Evolutionary conservation across 164 flowering plant species (phyloP).

Genomic region (Euptelea pleiosperma): DNA sequence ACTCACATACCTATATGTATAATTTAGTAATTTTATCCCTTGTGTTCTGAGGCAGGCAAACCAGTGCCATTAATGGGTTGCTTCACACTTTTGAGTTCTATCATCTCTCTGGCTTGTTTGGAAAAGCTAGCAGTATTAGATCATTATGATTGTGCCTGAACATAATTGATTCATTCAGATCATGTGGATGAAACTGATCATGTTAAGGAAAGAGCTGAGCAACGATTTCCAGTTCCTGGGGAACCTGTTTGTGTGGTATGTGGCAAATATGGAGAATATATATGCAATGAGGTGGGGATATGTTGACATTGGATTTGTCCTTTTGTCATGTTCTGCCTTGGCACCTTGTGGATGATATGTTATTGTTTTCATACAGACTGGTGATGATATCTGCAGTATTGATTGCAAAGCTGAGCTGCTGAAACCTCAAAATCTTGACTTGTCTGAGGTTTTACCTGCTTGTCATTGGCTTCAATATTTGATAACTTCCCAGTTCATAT

Average conservation of each 20-base stretch:
- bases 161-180: slow-evolving; percentile 21
- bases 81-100: not conserved
- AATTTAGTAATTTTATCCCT: no score
- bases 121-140: not conserved
- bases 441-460: slow-evolving; percentile 30
- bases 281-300: slow-evolving; percentile 67
- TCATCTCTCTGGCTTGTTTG: not conserved
- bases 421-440: slow-evolving; percentile 25
- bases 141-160: not conserved
- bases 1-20: no score
- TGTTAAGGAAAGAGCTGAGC: slow-evolving; percentile 58
- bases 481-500: not conserved
- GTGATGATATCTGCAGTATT: slow-evolving; percentile 86
- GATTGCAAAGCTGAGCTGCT: slow-evolving; percentile 76
- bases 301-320: not conserved
- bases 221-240: slow-evolving; percentile 72
- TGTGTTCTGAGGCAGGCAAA: no score
- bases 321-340: not conserved
- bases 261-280: slow-evolving; percentile 89
- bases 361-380: slow-evolving; percentile 49
- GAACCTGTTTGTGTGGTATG: slow-evolving; percentile 85
- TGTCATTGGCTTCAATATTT: not conserved
- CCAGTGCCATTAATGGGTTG: not conserved
- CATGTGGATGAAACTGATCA: slow-evolving; percentile 28
- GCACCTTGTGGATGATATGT: not conserved